Percentiles rank a stretch among this genome's conserved stretches.
These are phyloP conservation scores for Trypanosoma vivax DNA, from an alignment of 208 protist species.

Conservation along the genomic window DNA sequence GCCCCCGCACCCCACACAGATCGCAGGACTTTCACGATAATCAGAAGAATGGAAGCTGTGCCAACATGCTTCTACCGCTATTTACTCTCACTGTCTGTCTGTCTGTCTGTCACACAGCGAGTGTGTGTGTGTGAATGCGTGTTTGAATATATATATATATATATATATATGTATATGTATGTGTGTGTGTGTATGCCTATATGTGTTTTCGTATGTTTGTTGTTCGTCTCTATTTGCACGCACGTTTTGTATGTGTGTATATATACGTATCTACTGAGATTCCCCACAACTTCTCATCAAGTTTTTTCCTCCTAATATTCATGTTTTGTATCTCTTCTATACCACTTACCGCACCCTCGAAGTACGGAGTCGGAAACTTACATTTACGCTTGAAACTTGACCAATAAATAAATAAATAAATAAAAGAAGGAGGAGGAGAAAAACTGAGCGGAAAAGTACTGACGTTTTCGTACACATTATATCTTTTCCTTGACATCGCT, in stretches of 20 bases:
- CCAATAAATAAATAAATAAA: no score
- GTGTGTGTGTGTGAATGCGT: background rate
- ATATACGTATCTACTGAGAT: slow-evolving; percentile 20
- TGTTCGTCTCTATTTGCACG: slow-evolving; percentile 4
- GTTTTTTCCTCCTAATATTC: background rate
- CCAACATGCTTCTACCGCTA: no score
- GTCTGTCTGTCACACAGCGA: background rate
- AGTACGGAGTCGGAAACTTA: no score
- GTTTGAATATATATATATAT: slow-evolving; percentile 2
- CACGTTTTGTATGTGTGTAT: background rate
- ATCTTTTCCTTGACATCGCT: no score
- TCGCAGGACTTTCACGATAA: no score
- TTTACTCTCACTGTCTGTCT: background rate
- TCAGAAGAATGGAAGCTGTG: no score
- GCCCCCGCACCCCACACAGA: no score
- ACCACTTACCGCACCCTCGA: background rate
- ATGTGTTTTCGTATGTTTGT: background rate
- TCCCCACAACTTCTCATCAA: background rate
- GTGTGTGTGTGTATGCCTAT: background rate
- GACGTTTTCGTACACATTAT: no score
- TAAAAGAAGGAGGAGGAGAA: no score
- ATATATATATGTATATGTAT: slow-evolving; percentile 12
- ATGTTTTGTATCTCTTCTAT: slow-evolving; percentile 6
- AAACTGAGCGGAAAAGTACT: no score
- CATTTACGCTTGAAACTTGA: no score